Evolutionary conservation across 2,329 filamentous ascomycete species (phyloP).

Genomic region (Phialocephala sp.): DNA sequence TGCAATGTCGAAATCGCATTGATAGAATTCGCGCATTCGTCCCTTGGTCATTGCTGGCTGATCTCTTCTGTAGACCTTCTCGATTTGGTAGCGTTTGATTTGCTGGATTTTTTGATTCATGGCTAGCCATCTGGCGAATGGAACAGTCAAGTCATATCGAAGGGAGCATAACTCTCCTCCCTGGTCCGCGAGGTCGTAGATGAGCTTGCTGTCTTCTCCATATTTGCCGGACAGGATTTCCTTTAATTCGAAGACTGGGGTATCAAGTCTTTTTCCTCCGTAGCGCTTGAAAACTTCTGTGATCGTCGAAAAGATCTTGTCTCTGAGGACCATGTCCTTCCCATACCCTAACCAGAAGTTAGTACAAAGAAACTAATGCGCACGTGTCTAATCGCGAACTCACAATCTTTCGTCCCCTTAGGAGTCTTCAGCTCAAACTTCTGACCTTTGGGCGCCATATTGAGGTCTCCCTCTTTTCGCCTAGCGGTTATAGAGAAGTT

Average conservation of each 20-base stretch:
- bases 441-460: conserved; percentile 48
- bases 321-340: conserved; percentile 78
- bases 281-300: conserved; percentile 83
- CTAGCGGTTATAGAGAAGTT: conserved; percentile 33
- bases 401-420: conserved; percentile 89
- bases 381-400: conserved; percentile 25
- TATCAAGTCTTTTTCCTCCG: conserved; percentile 80
- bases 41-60: conserved; percentile 89
- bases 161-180: conserved; percentile 85
- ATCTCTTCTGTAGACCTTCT: conserved; percentile 85
- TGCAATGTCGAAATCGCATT: conserved; percentile 96
- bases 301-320: conserved; percentile 79
- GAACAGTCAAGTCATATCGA: conserved; percentile 86
- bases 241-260: conserved; percentile 82
- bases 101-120: conserved; percentile 81
- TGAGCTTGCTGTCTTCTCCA: conserved; percentile 90
- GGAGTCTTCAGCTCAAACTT: conserved; percentile 82
- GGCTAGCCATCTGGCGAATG: conserved; percentile 89
- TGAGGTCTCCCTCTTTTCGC: conserved; percentile 29
- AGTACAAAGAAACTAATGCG: conserved; percentile 23
- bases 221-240: conserved; percentile 90
- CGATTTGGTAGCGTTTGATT: conserved; percentile 95
- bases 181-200: conserved; percentile 88
- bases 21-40: conserved; percentile 94
- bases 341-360: conserved; percentile 61